These are phyloP conservation scores for Xylaria flabelliformis DNA, from an alignment of 495 filamentous ascomycete genomes.

Conservation along the genomic window DNA sequence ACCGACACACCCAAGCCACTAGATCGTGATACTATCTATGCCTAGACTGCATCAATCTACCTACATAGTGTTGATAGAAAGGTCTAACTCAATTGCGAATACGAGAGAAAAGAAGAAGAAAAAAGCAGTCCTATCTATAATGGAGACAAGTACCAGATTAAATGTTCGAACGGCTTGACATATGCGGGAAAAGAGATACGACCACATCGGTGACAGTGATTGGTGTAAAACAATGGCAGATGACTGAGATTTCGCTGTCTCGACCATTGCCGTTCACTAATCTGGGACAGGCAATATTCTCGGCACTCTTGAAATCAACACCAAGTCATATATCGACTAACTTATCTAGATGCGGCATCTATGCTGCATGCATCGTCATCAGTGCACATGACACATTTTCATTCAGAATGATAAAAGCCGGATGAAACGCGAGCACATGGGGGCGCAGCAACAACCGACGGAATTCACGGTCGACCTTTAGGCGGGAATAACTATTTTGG, in stretches of 20 bases:
- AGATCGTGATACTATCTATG: neutral
- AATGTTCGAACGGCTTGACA: neutral
- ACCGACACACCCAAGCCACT: conserved; percentile 3
- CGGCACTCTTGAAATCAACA: conserved; percentile 1
- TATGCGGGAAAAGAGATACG: neutral
- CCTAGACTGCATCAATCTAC: neutral
- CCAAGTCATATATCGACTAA: neutral
- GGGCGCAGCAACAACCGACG: conserved; percentile 25
- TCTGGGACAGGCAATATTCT: neutral
- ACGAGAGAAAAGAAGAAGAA: neutral
- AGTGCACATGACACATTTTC: conserved; percentile 15
- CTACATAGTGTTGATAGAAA: neutral
- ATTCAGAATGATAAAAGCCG: conserved; percentile 5
- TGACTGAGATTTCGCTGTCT: neutral
- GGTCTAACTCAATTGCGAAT: neutral
- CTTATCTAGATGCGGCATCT: neutral
- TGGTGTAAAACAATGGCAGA: neutral
- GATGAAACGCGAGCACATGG: conserved; percentile 26
- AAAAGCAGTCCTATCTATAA: neutral
- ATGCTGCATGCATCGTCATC: neutral
- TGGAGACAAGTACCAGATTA: neutral
- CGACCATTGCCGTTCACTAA: neutral
- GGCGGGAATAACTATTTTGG: conserved; percentile 18
- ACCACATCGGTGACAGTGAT: neutral
- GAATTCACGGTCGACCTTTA: conserved; percentile 16